phyloP scores from a whole-genome alignment of 768 basidiomycete genomes.

The Megacollybia marginata region DNA sequence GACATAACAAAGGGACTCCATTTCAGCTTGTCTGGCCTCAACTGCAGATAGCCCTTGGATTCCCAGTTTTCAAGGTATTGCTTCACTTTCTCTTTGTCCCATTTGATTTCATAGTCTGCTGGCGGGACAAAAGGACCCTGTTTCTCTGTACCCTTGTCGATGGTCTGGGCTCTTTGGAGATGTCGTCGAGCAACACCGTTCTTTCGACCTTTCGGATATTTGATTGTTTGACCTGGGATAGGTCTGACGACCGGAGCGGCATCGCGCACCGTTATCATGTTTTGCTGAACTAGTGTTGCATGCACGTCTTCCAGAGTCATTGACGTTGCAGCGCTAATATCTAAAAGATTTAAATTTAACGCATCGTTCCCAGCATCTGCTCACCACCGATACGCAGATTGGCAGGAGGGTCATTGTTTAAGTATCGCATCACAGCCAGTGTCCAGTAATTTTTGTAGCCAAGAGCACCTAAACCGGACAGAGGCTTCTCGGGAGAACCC shows the following conservation, averaged over 20 bases:
- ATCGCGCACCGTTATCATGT: conserved; percentile 61
- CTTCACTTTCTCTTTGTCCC: conserved; percentile 61
- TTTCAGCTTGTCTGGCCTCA: conserved; percentile 80
- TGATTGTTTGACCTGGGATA: conserved; percentile 74
- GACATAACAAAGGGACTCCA: conserved; percentile 91
- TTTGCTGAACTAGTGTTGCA: conserved; percentile 60
- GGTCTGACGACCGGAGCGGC: conserved; percentile 39
- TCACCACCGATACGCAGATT: conserved; percentile 70
- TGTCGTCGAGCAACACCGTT: conserved; percentile 60
- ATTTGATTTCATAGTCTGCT: conserved; percentile 65
- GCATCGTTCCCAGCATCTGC: conserved; percentile 12
- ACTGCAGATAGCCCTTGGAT: conserved; percentile 66
- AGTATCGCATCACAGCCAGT: conserved; percentile 74
- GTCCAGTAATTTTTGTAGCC: conserved; percentile 98
- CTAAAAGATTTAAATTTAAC: conserved; percentile 29
- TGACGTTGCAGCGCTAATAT: conserved; percentile 78
- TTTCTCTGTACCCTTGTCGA: conserved; percentile 27
- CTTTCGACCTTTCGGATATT: conserved; percentile 52
- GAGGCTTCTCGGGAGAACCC: conserved; percentile 94
- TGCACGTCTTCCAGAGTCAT: conserved; percentile 90
- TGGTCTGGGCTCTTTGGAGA: conserved; percentile 51
- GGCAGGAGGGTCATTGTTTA: conserved; percentile 50
- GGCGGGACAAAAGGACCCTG: conserved; percentile 57
- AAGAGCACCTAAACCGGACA: conserved; percentile 85
- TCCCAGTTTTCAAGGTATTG: conserved; percentile 66